Evolutionary conservation across 257 asterid species (phyloP).

Genomic region (Apocynum venetum): DNA sequence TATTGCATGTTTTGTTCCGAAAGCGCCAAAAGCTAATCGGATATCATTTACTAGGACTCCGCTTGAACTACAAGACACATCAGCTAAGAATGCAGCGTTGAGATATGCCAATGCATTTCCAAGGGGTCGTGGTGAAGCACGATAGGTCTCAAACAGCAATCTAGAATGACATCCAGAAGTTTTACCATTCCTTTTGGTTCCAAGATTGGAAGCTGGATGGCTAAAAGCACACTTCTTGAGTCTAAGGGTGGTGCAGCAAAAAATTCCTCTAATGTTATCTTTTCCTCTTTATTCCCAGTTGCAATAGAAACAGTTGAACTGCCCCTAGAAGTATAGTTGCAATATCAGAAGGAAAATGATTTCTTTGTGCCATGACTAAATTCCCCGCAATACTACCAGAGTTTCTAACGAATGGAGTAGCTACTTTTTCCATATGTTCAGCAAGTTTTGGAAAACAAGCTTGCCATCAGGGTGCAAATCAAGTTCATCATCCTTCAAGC

Average conservation of each 20-base stretch:
- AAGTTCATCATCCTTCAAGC: constrained; percentile 30
- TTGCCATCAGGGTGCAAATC: constrained; percentile 19
- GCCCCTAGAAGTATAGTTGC: constrained; percentile 55
- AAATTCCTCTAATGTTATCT: constrained; percentile 46
- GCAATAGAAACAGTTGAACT: constrained; percentile 37
- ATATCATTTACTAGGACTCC: constrained; percentile 34
- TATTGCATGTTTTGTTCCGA: constrained; percentile 46
- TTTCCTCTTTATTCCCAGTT: constrained; percentile 27
- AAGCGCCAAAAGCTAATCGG: constrained; percentile 54
- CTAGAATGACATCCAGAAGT: constrained; percentile 21
- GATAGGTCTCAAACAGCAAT: constrained; percentile 49
- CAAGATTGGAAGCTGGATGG: constrained; percentile 45
- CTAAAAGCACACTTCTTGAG: constrained; percentile 42
- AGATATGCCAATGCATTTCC: constrained; percentile 69
- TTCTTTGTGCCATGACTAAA: constrained; percentile 62
- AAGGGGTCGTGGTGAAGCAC: constrained; percentile 64
- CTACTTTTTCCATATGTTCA: constrained; percentile 63
- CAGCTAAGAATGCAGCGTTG: constrained; percentile 63
- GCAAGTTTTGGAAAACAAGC: constrained; percentile 43
- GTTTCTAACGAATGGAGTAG: constrained; percentile 52
- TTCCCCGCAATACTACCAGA: constrained; percentile 67
- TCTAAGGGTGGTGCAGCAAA: constrained; percentile 44
- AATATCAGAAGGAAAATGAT: constrained; percentile 62
- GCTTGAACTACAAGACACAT: constrained; percentile 27
- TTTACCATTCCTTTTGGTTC: constrained; percentile 19